Percentiles rank a stretch among this genome's conserved stretches.
phyloP scores from a whole-genome alignment of 306 rosid species.

The Cucurbita moschata region DNA sequence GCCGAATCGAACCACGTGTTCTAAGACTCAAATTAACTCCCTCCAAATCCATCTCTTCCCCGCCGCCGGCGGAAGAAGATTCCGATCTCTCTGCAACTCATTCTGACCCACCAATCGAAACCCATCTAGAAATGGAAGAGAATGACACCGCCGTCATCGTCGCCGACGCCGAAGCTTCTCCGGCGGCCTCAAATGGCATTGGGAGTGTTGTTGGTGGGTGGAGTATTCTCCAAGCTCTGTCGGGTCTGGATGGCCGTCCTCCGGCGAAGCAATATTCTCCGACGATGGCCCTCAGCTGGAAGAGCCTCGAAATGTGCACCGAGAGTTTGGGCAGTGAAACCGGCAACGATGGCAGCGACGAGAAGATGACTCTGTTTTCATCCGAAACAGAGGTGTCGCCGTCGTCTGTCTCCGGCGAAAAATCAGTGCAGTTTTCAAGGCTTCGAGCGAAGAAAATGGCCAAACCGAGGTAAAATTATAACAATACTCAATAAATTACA shows the following conservation, averaged over 20 bases:
- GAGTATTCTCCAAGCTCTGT: constrained; percentile 6
- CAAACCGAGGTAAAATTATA: not conserved
- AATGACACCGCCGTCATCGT: not conserved
- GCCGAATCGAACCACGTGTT: constrained; percentile 1
- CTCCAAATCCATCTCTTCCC: not conserved
- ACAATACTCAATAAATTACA: not conserved
- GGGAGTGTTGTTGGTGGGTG: not conserved
- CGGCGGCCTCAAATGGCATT: not conserved
- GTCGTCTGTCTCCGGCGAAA: not conserved
- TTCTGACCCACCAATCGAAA: not conserved
- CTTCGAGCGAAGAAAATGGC: not conserved
- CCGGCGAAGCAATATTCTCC: constrained; percentile 21
- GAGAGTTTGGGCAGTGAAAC: constrained; percentile 68
- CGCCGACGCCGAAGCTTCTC: not conserved
- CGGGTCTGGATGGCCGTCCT: constrained; percentile 41
- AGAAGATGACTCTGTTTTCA: constrained; percentile 12
- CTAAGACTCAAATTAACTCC: constrained; percentile 6
- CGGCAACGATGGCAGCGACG: constrained; percentile 36
- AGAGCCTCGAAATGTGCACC: constrained; percentile 70
- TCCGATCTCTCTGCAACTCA: not conserved
- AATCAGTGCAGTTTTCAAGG: not conserved
- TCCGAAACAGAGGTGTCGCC: not conserved
- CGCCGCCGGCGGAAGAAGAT: not conserved
- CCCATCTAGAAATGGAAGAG: not conserved
- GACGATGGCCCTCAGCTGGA: constrained; percentile 24